Base-by-base conservation (phyloP, 2,329 filamentous ascomycete genomes). In the Karstenula rhodostoma region DNA sequence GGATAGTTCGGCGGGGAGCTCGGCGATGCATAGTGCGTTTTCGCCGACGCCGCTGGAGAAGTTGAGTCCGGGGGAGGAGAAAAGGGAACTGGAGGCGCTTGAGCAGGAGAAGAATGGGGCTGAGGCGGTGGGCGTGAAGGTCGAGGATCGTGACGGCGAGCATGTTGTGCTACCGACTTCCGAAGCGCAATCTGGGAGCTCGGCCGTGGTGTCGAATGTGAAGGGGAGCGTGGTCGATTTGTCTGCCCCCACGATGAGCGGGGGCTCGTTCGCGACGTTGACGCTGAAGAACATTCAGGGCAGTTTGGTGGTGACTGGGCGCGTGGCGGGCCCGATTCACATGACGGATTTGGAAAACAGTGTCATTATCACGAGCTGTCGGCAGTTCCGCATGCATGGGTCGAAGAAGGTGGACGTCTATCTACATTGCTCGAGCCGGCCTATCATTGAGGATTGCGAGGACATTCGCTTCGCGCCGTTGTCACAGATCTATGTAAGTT, bases 371-470 rank as follows among this genome's bases (percentile, higher is more conserved):
- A 84, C 87, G 7, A 44, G 66, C 8, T 91, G 92, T 55, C 86
- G 90, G n/a, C 95, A 99, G 77, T 93, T 97, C 70, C 87, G 95
- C 23, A 94, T 99, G 82, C 95, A 99, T 75, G 90, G 94, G 66
- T 96, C 92, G 73, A 83, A 81, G 47, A 86, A 93, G 62, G 90
- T 96, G 37, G 88, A 92, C 66, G 84, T 99, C 12, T 98, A 98
- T 75, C 82, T 99, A 60, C 86, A 90, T 66, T 94, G 91, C 73
- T 83, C 84, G 1, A 95, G 92, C 70, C 88, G 93, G 63, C 95
- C 95, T 0, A 97, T 99, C 68, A 96, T 99, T 65, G 95, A 99
- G 78, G 90, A 95, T 67, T 98, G 94, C 75, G 84, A 80, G 25
- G 85, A 83, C 15, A 86, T 99, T 73, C 85, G 89, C 12, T 97